These are phyloP conservation scores for Carex kokanica DNA, from an alignment of 176 grass and related monocot genomes.

Conservation along the genomic window DNA sequence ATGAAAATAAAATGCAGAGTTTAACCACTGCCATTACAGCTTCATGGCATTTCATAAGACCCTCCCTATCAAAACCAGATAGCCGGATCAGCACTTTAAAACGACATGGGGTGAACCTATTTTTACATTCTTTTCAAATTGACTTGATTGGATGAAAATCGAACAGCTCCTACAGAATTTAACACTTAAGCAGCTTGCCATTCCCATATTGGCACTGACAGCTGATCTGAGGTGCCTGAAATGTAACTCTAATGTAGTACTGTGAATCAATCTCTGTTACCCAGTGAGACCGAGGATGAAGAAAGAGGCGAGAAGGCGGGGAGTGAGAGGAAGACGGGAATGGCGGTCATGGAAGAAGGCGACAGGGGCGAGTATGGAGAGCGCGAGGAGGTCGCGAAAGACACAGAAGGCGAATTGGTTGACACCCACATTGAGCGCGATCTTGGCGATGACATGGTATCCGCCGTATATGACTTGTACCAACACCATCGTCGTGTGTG, in stretches of 20 bases:
- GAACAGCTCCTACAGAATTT: too few species aligned
- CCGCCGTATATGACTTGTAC: conserved; percentile 57
- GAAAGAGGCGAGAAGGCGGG: conserved; percentile 55
- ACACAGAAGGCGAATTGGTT: conserved; percentile 83
- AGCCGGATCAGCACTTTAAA: too few species aligned
- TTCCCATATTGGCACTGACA: too few species aligned
- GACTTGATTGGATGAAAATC: too few species aligned
- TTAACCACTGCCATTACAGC: background rate
- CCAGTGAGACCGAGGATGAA: conserved; percentile 73
- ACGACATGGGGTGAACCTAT: too few species aligned
- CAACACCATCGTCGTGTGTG: conserved; percentile 59
- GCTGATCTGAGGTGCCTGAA: too few species aligned
- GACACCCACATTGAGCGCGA: conserved; percentile 73
- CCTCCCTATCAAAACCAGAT: too few species aligned
- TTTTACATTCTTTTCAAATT: too few species aligned
- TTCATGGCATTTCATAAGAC: too few species aligned
- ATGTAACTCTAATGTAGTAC: too few species aligned
- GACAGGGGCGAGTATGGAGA: conserved; percentile 55
- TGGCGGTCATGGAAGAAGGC: conserved; percentile 54
- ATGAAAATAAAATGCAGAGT: background rate
- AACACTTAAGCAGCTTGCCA: too few species aligned
- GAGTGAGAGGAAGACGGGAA: conserved; percentile 35
- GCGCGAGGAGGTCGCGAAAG: conserved; percentile 66
- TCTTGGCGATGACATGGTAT: conserved; percentile 80
- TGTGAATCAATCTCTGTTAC: conserved; percentile 28